phyloP scores from a whole-genome alignment of 2,329 filamentous ascomycete species.

The Ophiognomonia clavigignenti-juglandacearum region DNA sequence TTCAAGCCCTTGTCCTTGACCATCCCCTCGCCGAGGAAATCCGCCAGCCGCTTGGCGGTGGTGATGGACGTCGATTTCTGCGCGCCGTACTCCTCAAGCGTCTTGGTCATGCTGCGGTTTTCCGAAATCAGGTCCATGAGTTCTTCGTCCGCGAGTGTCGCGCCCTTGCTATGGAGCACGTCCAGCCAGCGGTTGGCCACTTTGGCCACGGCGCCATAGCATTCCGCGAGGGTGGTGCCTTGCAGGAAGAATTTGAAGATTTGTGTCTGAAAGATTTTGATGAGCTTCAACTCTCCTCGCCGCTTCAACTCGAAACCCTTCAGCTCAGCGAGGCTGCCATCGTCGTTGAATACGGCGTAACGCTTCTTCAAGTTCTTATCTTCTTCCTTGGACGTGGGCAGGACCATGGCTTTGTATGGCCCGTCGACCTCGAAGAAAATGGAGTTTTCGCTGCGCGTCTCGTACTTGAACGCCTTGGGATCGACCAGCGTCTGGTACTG shows the following conservation, averaged over 20 bases:
- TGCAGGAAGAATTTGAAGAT: slow-evolving; percentile 99
- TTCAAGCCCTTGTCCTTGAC: slow-evolving; percentile 98
- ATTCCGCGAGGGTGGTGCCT: slow-evolving; percentile 79
- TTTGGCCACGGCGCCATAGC: slow-evolving; percentile 85
- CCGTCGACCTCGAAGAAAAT: slow-evolving; percentile 99
- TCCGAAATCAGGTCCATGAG: slow-evolving; percentile 99
- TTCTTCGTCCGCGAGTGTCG: slow-evolving; percentile 90
- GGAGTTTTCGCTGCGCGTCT: slow-evolving; percentile 96
- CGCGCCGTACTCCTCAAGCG: slow-evolving; percentile 87
- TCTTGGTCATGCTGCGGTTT: slow-evolving; percentile 97
- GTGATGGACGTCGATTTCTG: slow-evolving; percentile 99
- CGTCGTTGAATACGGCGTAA: slow-evolving; percentile 98
- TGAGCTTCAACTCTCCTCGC: slow-evolving; percentile 94
- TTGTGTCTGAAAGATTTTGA: slow-evolving; percentile 99
- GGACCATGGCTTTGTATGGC: slow-evolving; percentile 93
- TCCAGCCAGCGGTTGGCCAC: slow-evolving; percentile 97
- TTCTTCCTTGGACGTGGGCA: slow-evolving; percentile 96
- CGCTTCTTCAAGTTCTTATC: slow-evolving; percentile 99
- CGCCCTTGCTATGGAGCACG: slow-evolving; percentile 82
- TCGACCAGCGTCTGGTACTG: slow-evolving; percentile 92
- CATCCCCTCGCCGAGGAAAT: slow-evolving; percentile 98
- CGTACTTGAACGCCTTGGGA: slow-evolving; percentile 75
- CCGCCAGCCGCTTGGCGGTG: slow-evolving; percentile 87
- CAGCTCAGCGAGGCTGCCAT: slow-evolving; percentile 88
- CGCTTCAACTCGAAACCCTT: slow-evolving; percentile 98